Evolutionary conservation across 1,139 yeast genomes (phyloP), one percentile per base, ranked within the genome.

Genomic region (Nakaseomyces bracarensis): DNA sequence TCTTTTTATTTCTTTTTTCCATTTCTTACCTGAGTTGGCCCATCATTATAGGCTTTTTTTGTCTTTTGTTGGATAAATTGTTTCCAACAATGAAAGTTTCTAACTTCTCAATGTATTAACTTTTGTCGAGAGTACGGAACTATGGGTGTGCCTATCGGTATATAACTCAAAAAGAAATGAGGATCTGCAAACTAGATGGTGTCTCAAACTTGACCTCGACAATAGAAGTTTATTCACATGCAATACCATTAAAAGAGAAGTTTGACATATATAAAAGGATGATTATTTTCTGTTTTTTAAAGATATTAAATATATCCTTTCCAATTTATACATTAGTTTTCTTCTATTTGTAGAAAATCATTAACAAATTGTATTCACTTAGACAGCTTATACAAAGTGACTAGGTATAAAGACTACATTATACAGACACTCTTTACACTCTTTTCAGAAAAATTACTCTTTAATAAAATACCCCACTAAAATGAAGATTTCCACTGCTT

Each of bases 401-500:
- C n/a, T 25, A 25, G 14, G 31, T 28, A 13, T 28, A 28, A 16
- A 18, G 31, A 28, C 14, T 13, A 6, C 27, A 25, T 7, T 25
- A 11, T 4, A 7, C 25, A 22, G 9, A 22, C 10, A 7, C 25
- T 13, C 8, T 28, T 13, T 13, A 28, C 19, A 14, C 19, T 28
- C 16, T 15, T 28, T 28, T 15, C 19, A 6, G 14, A 28, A 28
- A n/a, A 8, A 8, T 15, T 28, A 14, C 16, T 6, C 2, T 28
- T 28, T 14, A n/a, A n/a, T 13, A 7, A 14, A 28, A 14, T 28
- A 15, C n/a, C n/a, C n/a, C n/a, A 25, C n/a, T n/a, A 10, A 30
- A 3, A 30, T 30, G 35, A 30, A 30, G 39, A 41, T 23, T 42
- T 60, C 20, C 48, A 18, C 13, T 30, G 23, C 23, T 30, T 2